Evolutionary conservation across 192 early-diverging fungal species (phyloP).

Genomic region (Globomyces pollinis-pini): DNA sequence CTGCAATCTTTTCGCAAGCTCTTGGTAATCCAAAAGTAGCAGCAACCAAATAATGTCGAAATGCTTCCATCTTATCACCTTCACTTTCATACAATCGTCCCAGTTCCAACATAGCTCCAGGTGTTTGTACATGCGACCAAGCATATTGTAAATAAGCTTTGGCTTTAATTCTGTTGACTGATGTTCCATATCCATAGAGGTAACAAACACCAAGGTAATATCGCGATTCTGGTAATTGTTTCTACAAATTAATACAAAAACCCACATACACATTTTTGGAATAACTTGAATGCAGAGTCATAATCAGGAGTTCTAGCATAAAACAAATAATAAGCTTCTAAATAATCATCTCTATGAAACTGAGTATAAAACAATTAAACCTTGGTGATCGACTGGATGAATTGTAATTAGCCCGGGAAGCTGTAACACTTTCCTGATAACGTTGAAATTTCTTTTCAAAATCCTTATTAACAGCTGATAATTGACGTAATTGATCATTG

Average conservation of each 20-base stretch:
- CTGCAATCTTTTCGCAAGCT: not conserved
- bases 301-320: not conserved
- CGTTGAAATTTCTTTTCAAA: too few species aligned
- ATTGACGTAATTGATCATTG: not conserved
- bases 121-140: not conserved
- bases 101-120: not conserved
- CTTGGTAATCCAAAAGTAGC: not conserved
- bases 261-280: not conserved
- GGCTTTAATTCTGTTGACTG: not conserved
- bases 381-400: not conserved
- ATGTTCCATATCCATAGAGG: not conserved
- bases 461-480: too few species aligned
- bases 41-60: not conserved
- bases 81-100: not conserved
- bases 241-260: not conserved
- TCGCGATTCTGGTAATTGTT: not conserved
- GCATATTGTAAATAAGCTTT: not conserved
- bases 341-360: not conserved
- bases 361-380: not conserved
- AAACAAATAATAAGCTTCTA: not conserved
- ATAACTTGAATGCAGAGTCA: not conserved
- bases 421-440: not conserved
- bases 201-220: not conserved
- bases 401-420: too few species aligned
- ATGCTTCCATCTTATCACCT: not conserved